Base-by-base conservation (phyloP, 106 monocot genomes). In the Dendrobium catenatum region DNA sequence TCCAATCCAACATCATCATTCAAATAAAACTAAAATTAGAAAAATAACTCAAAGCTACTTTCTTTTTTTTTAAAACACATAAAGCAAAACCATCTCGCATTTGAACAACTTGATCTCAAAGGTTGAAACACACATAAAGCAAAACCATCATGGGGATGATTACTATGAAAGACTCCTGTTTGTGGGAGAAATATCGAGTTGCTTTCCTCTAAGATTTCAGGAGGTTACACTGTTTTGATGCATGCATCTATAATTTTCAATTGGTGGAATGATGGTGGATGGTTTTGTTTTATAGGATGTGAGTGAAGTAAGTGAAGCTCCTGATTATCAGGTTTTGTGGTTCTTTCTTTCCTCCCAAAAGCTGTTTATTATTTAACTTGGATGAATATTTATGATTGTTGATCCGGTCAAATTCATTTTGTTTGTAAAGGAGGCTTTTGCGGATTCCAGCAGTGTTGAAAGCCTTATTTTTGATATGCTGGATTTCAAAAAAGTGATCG, bases 391-490 rank as follows among this genome's bases (percentile, higher is more conserved):
- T 6, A n/a, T 31, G 7, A 27, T 8, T 44, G 22, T 15, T 82
- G 37, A 68, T 19, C 17, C 0, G 6, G n/a, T 9, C 6, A 6
- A 73, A 20, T 55, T 79, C 9, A 10, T 76, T 18, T 49, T 74
- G 22, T 48, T 76, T 27, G 42, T 48, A 24, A 20, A 97, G 96
- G 96, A 96, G 86, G 95, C 77, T 11, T 93, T 98, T 78, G 88
- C 73, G 42, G 95, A 98, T 80, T 88, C 93, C 6, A 54, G 58
- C 61, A 86, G 91, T 68, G 98, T 95, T 55, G 98, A 98, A 85
- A 98, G 93, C 86, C 80, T 98, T 29, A 77, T 98, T 20, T 91
- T 98, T 80, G 93, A 95, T 89, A 79, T 98, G 16, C 75, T 98
- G 41, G 95, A 92, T 47, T 81, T 89, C 24, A 98, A 95, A 56